Conservation (phyloP, 2,329 filamentous ascomycete genomes). For the Diaporthe destruens region DNA sequence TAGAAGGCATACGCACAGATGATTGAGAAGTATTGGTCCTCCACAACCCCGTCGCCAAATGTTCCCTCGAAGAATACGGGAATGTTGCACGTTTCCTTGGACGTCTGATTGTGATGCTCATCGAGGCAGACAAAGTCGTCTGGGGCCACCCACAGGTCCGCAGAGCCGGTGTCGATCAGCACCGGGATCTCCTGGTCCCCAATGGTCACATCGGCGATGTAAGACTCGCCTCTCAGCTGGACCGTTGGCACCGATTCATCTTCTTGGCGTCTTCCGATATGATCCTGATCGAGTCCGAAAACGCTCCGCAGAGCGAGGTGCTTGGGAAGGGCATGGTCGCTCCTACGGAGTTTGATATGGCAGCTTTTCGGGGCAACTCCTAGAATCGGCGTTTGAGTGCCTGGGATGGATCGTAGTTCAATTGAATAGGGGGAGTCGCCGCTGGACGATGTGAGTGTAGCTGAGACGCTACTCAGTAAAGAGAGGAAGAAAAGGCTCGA, state of each 20-base stretch:
- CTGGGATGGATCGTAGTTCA: not conserved
- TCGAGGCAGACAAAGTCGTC: slow-evolving; percentile 36
- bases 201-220: slow-evolving; percentile 47
- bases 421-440: no score
- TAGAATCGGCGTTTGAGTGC: not conserved
- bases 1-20: not conserved
- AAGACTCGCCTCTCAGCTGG: slow-evolving; percentile 38
- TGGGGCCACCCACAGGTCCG: slow-evolving; percentile 38
- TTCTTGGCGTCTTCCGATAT: not conserved
- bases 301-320: slow-evolving; percentile 10
- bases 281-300: not conserved
- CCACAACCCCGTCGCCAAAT: slow-evolving; percentile 7
- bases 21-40: slow-evolving; percentile 37
- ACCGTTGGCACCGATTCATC: not conserved
- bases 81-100: slow-evolving; percentile 13
- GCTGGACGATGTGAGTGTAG: not conserved
- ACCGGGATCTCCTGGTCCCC: slow-evolving; percentile 46
- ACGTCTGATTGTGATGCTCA: not conserved
- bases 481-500: not conserved
- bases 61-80: slow-evolving; percentile 4
- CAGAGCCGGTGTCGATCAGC: slow-evolving; percentile 49
- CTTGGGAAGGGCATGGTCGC: not conserved
- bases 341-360: slow-evolving; percentile 2
- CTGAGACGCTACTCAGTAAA: not conserved
- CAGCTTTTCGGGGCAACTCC: not conserved